phyloP scores from a whole-genome alignment of 2,329 filamentous ascomycete species.

The Paecilomyces fulvus region DNA sequence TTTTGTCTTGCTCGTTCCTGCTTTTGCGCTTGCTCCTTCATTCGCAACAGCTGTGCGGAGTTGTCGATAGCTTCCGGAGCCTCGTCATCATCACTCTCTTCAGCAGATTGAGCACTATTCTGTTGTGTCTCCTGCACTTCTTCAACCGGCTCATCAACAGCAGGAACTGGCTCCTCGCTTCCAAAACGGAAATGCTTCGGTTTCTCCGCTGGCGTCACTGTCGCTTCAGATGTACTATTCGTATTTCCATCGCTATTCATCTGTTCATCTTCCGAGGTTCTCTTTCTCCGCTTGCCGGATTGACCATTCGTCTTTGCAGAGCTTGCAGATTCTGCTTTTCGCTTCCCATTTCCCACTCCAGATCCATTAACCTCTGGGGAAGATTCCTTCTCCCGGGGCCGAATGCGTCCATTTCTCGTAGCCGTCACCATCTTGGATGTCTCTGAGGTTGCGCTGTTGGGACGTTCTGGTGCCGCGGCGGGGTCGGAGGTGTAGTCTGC shows the following conservation, averaged over 20 bases:
- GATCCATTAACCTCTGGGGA: conserved; percentile 9
- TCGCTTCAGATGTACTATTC: not conserved
- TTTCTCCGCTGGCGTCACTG: conserved; percentile 3
- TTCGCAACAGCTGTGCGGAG: conserved; percentile 27
- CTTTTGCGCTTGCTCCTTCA: conserved; percentile 32
- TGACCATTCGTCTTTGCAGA: conserved; percentile 16
- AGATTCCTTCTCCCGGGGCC: conserved; percentile 8
- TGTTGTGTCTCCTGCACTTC: conserved; percentile 11
- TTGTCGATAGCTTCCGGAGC: conserved; percentile 36
- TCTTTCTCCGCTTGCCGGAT: conserved; percentile 28
- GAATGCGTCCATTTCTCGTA: conserved; percentile 20
- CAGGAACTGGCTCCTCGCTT: conserved; percentile 30
- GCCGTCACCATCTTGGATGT: conserved; percentile 27
- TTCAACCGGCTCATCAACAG: conserved; percentile 12
- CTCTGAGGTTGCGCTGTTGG: conserved; percentile 6
- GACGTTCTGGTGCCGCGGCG: conserved; percentile 6
- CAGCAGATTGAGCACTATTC: conserved; percentile 11
- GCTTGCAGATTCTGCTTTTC: conserved; percentile 18
- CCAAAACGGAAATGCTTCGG: conserved; percentile 31
- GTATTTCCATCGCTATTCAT: conserved; percentile 8
- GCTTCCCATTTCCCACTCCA: conserved; percentile 20
- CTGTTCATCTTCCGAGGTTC: conserved; percentile 10
- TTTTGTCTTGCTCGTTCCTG: conserved; percentile 28
- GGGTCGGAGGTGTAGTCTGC: conserved; percentile 6
- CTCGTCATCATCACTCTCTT: conserved; percentile 30